Conservation (phyloP, 768 basidiomycete species). For the Suillus subalutaceus region DNA sequence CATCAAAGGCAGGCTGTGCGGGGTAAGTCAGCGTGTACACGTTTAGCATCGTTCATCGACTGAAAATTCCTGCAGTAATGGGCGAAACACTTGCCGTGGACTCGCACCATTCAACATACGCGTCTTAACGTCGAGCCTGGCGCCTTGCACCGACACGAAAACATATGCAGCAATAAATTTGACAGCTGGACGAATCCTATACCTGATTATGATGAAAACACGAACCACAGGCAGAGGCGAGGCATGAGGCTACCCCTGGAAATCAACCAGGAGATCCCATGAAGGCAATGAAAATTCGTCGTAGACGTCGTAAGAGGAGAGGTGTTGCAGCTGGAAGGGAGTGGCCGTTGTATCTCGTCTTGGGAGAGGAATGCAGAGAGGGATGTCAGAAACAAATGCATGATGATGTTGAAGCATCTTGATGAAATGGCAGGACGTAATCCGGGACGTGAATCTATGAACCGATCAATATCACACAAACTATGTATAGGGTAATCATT, state of each 20-base stretch:
- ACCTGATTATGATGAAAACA: constrained; percentile 50
- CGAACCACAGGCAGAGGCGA: constrained; percentile 35
- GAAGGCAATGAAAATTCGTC: constrained; percentile 57
- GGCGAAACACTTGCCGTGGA: constrained; percentile 55
- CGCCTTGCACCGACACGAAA: constrained; percentile 62
- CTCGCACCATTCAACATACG: constrained; percentile 58
- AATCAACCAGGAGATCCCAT: constrained; percentile 57
- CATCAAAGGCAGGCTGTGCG: constrained; percentile 68
- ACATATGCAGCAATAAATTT: constrained; percentile 48
- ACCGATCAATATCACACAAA: constrained; percentile 19
- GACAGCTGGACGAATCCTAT: constrained; percentile 41
- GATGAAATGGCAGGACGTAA: constrained; percentile 60
- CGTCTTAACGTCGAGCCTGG: constrained; percentile 59
- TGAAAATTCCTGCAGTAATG: constrained; percentile 41
- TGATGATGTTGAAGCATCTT: constrained; percentile 45
- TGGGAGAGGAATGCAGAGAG: constrained; percentile 57
- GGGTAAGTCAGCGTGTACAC: constrained; percentile 35
- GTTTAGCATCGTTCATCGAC: not conserved
- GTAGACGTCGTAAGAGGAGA: constrained; percentile 52
- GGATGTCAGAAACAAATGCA: constrained; percentile 53
- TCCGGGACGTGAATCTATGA: constrained; percentile 44
- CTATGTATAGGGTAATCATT: not conserved
- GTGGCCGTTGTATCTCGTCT: constrained; percentile 51
- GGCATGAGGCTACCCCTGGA: constrained; percentile 42
- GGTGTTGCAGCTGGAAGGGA: constrained; percentile 47